These are phyloP conservation scores for Scleroderma bovista DNA, from an alignment of 768 basidiomycete genomes.

Conservation along the genomic window DNA sequence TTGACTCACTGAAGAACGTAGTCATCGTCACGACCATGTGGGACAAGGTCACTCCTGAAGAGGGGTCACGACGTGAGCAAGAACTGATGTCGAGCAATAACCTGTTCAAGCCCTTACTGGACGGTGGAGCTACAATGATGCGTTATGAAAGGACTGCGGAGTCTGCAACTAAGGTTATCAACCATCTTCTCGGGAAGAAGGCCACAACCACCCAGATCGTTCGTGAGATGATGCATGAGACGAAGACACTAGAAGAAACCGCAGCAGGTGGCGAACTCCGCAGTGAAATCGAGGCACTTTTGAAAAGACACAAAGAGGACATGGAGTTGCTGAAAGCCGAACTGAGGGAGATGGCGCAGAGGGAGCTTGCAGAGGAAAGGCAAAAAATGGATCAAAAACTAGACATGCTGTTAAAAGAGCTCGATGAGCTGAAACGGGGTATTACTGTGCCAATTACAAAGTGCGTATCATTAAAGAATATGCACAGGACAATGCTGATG, in stretches of 20 bases:
- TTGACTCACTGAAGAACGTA: constrained; percentile 37
- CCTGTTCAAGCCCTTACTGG: neutral
- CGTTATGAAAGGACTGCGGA: neutral
- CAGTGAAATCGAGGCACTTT: neutral
- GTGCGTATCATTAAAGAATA: no score
- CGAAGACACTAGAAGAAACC: neutral
- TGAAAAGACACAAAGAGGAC: neutral
- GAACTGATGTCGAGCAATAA: constrained; percentile 16
- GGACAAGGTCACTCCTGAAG: constrained; percentile 26
- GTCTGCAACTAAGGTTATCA: neutral
- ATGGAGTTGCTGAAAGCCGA: neutral
- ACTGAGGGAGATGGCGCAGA: neutral
- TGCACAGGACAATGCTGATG: neutral
- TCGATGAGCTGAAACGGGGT: no score
- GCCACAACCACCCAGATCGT: neutral
- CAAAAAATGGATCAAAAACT: no score
- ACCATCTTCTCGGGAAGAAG: neutral
- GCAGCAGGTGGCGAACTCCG: neutral
- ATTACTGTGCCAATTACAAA: no score
- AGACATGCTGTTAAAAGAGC: no score
- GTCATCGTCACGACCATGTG: constrained; percentile 43
- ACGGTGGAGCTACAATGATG: neutral
- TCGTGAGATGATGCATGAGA: neutral
- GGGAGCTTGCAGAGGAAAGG: neutral
- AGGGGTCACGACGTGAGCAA: constrained; percentile 31